Percentiles rank a stretch among this genome's conserved stretches.
Evolutionary conservation across 148 eudicot species (phyloP).

Genomic region (Hydrangea macrophylla): DNA sequence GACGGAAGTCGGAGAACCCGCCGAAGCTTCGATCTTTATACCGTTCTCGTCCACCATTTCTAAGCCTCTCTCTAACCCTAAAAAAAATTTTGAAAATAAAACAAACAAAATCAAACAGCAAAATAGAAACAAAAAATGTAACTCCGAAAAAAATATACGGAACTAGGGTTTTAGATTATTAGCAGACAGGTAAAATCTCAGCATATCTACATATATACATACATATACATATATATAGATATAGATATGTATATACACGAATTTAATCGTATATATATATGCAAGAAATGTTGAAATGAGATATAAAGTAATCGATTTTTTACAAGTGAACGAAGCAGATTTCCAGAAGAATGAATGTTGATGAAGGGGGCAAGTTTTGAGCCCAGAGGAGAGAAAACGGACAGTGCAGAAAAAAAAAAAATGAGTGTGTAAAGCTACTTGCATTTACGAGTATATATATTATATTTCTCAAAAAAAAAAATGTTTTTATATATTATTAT

Average conservation of each 20-base stretch:
- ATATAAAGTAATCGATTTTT: not conserved
- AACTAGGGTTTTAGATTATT: not conserved
- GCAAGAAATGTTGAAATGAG: not conserved
- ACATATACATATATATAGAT: not conserved
- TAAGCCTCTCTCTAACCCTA: not conserved
- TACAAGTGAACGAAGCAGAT: not conserved
- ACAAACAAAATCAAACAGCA: too few relatives aligned
- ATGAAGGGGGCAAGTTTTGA: too few relatives aligned
- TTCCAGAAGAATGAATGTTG: not conserved
- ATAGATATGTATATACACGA: not conserved
- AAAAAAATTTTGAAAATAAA: not conserved
- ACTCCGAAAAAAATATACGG: not conserved
- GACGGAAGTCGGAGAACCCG: constrained; percentile 80
- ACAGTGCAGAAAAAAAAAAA: too few relatives aligned
- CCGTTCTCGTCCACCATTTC: constrained; percentile 52
- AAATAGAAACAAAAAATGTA: too few relatives aligned
- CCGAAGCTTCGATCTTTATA: constrained; percentile 40
- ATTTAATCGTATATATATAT: not conserved
- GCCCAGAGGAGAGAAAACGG: not conserved
- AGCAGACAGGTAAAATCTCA: not conserved
- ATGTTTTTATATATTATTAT: too few relatives aligned
- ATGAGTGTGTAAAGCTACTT: not conserved
- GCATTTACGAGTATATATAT: too few relatives aligned
- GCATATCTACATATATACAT: not conserved
- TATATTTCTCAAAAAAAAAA: too few relatives aligned